Base-by-base conservation (phyloP, 495 filamentous ascomycete genomes). In the Penicillium salamii region DNA sequence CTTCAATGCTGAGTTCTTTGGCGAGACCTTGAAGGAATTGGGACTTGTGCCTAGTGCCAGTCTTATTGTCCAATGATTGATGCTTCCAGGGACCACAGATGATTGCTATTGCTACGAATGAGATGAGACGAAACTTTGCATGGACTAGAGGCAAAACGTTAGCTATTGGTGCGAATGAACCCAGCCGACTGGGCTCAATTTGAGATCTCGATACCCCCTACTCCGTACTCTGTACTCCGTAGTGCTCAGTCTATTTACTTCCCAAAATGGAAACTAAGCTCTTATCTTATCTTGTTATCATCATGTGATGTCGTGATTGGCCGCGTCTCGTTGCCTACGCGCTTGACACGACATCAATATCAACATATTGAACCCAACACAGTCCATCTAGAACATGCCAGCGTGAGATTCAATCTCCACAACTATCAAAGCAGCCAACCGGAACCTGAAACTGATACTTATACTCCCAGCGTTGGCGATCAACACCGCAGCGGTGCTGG, bases 21-120 rank as follows among this genome's bases (percentile, higher is more conserved):
- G 88, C 7, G 84, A 90, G 75, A 90, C 91, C 13, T 66, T 99
- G 51, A 93, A 93, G 70, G 95, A 99, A 65, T 87, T 95, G 19
- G 90, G 90, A 11, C 70, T 97, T 50, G 84, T 89, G 11, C 93
- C 93, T 8, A 95, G 89, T 55, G 91, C 91, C 45, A 90, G 85
- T 46, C 74, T 99, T 48, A 81, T 96, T 53, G 81, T 93, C 32
- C 80, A 85, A 58, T 77, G 46, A 69, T 55, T 37, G 19, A 21
- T 23, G 6, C 12, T 26, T 8, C 28, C 15, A 19, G 1, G 23
- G 8, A 6, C 36, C 15, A 40, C 24, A 33, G 17, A 40, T 57
- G 40, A 44, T 49, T 52, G 23, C 3, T 8, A 52, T 17, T 19
- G 11, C 36, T 26, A 41, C 33, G 38, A 41, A 50, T 28, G 46